These are phyloP conservation scores for Heliamphora pulchella DNA, from an alignment of 179 eudicot genomes.

Conservation along the genomic window DNA sequence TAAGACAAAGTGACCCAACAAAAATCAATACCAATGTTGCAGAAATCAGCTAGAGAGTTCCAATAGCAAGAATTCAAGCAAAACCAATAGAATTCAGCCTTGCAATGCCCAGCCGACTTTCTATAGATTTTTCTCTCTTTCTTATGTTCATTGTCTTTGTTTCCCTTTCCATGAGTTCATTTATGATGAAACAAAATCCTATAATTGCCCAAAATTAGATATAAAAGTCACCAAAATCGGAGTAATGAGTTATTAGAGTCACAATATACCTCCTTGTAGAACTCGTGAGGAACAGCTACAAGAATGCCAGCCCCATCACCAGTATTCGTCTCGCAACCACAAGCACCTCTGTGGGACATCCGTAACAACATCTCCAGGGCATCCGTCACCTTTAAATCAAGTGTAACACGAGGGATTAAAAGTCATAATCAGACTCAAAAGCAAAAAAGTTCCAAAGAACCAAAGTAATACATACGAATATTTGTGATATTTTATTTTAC, in stretches of 20 bases:
- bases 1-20: constrained; percentile 17
- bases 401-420: neutral
- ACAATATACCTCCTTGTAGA: constrained; percentile 56
- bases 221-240: neutral
- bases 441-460: neutral
- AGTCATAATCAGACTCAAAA: neutral
- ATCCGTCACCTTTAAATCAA: constrained; percentile 63
- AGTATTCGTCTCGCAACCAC: constrained; percentile 96
- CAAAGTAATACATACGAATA: no score
- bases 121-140: neutral
- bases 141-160: neutral
- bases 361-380: constrained; percentile 92
- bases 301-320: constrained; percentile 99
- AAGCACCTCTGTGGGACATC: constrained; percentile 98
- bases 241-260: neutral
- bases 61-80: neutral
- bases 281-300: constrained; percentile 85
- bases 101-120: neutral
- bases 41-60: neutral
- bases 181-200: neutral
- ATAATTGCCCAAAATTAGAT: neutral
- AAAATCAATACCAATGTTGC: neutral
- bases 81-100: neutral
- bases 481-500: no score
- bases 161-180: neutral